Base-by-base conservation (phyloP, 495 filamentous ascomycete species). In the Hamigera avellanea region DNA sequence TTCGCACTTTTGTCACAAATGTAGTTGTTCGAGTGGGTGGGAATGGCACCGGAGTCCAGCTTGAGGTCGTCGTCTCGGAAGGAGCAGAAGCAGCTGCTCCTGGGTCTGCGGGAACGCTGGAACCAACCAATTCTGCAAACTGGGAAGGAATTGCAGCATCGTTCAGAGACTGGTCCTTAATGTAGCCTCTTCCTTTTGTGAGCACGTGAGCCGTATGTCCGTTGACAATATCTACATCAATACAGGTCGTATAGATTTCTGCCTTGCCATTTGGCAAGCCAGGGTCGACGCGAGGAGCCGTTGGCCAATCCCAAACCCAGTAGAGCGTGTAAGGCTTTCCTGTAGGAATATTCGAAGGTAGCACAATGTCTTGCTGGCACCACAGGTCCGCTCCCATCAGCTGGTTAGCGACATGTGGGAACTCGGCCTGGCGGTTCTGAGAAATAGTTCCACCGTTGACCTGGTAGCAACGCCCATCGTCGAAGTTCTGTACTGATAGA, bases 281-380 rank as follows among this genome's bases (percentile, higher is more conserved):
- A 31, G 59, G 67, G 47, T 69, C 66, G 15, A 40, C 50, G 9
- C 50, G 52, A 10, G 70, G 56, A 9, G 54, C 55, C 0, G 73
- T 79, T 3, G 81, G 78, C 85, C 85, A 95, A 44, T 93, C 78
- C 87, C 87, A 94, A 3, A 93, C 76, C 87, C 87, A 95, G 59
- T 94, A 88, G 27, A 91, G 53, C 0, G 85, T 85, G 42, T 80
- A 80, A 2, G 64, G 52, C 19, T 67, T 70, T 14, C 79, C 75
- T 10, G 52, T 45, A 2, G 60, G 45, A 16, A 66, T 50, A 42
- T 78, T 68, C 2, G 50, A 41, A 2, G 87, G 87, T 26, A 95
- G 56, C 28, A 70, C 57, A 27, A 93, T 56, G 46, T 91, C 80
- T 19, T 76, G 73, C 57, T 95, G 86, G 53, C 87, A 95, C 67